Percentiles rank a stretch among this genome's conserved stretches.
Evolutionary conservation across 768 basidiomycete species (phyloP).

Genomic region (Mycena galopus): DNA sequence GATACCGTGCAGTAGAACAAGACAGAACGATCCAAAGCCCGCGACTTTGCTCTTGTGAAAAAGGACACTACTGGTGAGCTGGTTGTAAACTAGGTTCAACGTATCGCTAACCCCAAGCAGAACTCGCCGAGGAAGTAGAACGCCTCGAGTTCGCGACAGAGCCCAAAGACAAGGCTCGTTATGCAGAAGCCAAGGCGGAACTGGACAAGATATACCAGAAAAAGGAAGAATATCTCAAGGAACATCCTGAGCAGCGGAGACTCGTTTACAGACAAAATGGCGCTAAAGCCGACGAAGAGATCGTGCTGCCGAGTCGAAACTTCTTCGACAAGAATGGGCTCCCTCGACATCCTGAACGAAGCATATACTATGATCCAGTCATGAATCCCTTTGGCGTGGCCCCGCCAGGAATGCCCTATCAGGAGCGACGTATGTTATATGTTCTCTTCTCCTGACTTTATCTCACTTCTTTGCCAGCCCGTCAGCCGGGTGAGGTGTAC

Average conservation of each 20-base stretch:
- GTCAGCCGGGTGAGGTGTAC: slow-evolving; percentile 71
- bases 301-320: slow-evolving; percentile 65
- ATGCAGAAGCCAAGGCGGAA: slow-evolving; percentile 81
- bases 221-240: slow-evolving; percentile 92
- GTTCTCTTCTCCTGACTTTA: slow-evolving; percentile 1
- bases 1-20: slow-evolving; percentile 85
- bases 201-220: slow-evolving; percentile 84
- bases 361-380: slow-evolving; percentile 92
- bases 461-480: slow-evolving; percentile 56
- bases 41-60: slow-evolving; percentile 94
- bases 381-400: slow-evolving; percentile 96
- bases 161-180: slow-evolving; percentile 71
- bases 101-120: slow-evolving; percentile 51
- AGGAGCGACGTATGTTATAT: slow-evolving; percentile 81
- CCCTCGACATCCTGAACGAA: slow-evolving; percentile 91
- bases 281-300: slow-evolving; percentile 57
- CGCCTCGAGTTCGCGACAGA: slow-evolving; percentile 67
- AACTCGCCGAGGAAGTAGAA: slow-evolving; percentile 85
- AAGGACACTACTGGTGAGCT: slow-evolving; percentile 87
- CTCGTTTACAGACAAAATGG: slow-evolving; percentile 78
- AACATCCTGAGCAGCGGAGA: slow-evolving; percentile 92
- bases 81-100: neutral
- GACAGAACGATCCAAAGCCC: slow-evolving; percentile 79
- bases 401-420: slow-evolving; percentile 97
- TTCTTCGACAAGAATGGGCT: slow-evolving; percentile 87